Conservation (phyloP, 2,329 filamentous ascomycete species). For the Sporothrix mexicana region DNA sequence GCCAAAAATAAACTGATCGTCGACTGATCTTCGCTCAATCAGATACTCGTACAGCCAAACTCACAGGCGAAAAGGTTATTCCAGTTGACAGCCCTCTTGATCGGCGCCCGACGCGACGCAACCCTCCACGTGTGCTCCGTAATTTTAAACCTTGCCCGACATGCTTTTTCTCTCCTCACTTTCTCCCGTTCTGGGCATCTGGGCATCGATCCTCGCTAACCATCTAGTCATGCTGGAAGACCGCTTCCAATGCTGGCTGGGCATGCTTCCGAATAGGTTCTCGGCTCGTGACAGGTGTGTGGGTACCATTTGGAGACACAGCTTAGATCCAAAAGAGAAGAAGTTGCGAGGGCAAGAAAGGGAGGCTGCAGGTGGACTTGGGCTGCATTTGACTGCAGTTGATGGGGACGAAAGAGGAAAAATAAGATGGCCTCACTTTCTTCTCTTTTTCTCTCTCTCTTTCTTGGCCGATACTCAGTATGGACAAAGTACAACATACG, state of each 20-base stretch:
- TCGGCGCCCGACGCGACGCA: neutral
- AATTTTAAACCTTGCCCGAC: neutral
- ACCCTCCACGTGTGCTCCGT: neutral
- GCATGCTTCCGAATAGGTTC: neutral
- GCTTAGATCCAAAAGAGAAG: neutral
- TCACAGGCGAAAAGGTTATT: neutral
- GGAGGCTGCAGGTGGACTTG: neutral
- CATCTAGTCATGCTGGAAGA: too few species aligned
- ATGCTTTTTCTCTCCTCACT: neutral
- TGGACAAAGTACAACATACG: too few species aligned
- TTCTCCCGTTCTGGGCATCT: too few species aligned
- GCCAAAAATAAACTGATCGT: too few species aligned
- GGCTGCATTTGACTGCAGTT: neutral
- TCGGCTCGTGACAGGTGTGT: neutral
- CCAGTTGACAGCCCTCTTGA: neutral
- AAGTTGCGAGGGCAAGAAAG: neutral
- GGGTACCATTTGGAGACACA: neutral
- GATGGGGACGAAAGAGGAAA: neutral
- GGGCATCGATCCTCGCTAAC: too few species aligned
- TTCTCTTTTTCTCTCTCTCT: too few species aligned
- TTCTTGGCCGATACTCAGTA: too few species aligned
- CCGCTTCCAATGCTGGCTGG: neutral
- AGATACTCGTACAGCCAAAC: neutral
- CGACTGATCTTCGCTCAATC: too few species aligned
- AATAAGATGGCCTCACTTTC: neutral